Evolutionary conservation across 1,284 basidiomycete genomes (phyloP).

Genomic region (Vanrija sp.): DNA sequence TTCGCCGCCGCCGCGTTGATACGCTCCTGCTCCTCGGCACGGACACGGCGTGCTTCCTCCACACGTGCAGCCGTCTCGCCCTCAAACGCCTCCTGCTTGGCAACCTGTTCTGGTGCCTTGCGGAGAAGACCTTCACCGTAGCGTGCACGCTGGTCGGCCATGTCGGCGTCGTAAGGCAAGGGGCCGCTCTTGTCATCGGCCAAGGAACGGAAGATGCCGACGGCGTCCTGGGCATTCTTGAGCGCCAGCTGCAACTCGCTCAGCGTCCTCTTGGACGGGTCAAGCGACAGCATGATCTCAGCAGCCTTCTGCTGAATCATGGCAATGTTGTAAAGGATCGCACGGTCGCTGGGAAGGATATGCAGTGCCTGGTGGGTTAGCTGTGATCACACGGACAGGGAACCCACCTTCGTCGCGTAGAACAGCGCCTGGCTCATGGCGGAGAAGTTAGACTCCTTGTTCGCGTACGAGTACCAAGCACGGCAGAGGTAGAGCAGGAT

Average conservation of each 20-base stretch:
- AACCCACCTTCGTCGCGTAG: constrained; percentile 69
- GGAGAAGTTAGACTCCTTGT: constrained; percentile 72
- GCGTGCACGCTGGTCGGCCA: constrained; percentile 79
- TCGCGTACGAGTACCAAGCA: constrained; percentile 87
- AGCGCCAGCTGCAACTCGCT: constrained; percentile 73
- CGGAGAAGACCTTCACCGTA: constrained; percentile 81
- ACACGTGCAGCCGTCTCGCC: constrained; percentile 66
- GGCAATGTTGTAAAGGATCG: constrained; percentile 86
- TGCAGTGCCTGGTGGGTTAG: constrained; percentile 62
- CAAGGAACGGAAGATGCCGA: constrained; percentile 78
- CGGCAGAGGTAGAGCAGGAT: constrained; percentile 78
- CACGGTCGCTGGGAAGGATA: constrained; percentile 77
- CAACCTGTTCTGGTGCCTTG: constrained; percentile 71
- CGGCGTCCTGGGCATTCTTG: constrained; percentile 78
- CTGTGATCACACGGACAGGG: too few species aligned
- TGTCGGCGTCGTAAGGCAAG: constrained; percentile 78
- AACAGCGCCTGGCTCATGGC: constrained; percentile 74
- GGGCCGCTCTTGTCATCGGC: constrained; percentile 65
- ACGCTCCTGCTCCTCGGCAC: constrained; percentile 47
- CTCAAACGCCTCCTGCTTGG: constrained; percentile 70
- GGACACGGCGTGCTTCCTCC: constrained; percentile 60
- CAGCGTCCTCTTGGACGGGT: constrained; percentile 68
- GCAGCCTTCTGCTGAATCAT: constrained; percentile 94
- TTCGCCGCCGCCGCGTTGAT: constrained; percentile 43
- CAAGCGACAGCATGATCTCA: constrained; percentile 73